Evolutionary conservation across 495 filamentous ascomycete genomes (phyloP).

Genomic region (Trichoderma erinaceum): DNA sequence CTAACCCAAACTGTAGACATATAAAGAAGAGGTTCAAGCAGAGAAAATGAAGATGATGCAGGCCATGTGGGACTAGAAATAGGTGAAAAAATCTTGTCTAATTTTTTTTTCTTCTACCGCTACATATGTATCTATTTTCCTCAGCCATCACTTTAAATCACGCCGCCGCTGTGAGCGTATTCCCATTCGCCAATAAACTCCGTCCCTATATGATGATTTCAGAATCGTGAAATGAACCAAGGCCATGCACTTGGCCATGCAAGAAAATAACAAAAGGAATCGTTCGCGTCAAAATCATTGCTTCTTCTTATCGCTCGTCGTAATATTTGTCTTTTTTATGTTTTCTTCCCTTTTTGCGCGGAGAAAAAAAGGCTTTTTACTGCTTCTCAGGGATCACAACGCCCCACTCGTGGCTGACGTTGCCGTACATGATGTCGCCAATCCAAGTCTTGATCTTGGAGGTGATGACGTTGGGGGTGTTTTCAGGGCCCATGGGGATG

Average conservation of each 20-base stretch:
- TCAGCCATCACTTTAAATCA: neutral
- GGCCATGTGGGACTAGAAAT: neutral
- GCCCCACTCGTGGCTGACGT: conserved; percentile 72
- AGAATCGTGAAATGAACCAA: neutral
- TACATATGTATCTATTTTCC: conserved; percentile 10
- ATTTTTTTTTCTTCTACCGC: neutral
- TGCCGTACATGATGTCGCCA: conserved; percentile 79
- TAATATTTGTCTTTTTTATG: neutral
- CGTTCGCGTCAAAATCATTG: neutral
- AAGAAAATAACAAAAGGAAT: neutral
- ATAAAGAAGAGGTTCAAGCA: neutral
- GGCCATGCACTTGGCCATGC: neutral
- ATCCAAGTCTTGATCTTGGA: conserved; percentile 70
- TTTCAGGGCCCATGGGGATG: conserved; percentile 57
- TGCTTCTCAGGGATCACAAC: conserved; percentile 60
- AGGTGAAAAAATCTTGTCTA: neutral
- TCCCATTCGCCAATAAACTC: conserved; percentile 8
- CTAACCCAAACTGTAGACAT: neutral
- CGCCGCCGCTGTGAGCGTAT: neutral
- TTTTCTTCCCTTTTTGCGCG: neutral
- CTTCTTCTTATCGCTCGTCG: neutral
- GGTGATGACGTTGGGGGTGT: conserved; percentile 47
- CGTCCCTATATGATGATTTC: neutral
- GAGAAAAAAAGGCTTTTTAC: conserved; percentile 8
- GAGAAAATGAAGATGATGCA: neutral